phyloP scores from a whole-genome alignment of 129 eudicot genomes.

The Saposhnikovia divaricata region DNA sequence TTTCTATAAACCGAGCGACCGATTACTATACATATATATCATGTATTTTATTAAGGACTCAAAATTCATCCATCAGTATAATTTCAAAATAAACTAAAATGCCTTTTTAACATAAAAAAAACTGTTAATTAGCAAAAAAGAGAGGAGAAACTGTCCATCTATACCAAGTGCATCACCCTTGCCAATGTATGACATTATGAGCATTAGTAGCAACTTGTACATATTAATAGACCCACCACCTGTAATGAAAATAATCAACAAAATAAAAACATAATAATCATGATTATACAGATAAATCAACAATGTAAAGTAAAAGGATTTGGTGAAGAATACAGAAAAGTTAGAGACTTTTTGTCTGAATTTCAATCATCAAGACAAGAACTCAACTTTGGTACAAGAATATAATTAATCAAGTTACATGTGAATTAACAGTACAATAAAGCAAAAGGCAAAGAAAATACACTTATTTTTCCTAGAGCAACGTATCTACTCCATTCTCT shows the following conservation, averaged over 20 bases:
- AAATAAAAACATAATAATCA: not conserved
- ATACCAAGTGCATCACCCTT: slow-evolving; percentile 1
- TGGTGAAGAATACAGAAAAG: slow-evolving; percentile 4
- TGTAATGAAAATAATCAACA: not conserved
- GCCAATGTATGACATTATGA: not conserved
- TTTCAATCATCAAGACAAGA: not conserved
- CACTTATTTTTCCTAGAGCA: not conserved
- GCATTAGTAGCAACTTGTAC: slow-evolving; percentile 1
- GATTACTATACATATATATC: not conserved
- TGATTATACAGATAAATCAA: not conserved
- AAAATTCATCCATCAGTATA: not conserved
- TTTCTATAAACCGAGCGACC: not conserved
- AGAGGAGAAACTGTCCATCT: not conserved
- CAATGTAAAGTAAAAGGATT: not conserved
- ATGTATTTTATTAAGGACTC: not conserved
- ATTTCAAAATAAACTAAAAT: not conserved
- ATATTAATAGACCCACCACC: not conserved
- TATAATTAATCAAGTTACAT: not conserved
- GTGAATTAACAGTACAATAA: not conserved
- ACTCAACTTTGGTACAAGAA: not conserved
- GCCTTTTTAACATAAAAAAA: not conserved
- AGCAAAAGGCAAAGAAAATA: not conserved
- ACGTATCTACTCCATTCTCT: not conserved
- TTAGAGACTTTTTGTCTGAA: not conserved
- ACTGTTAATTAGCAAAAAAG: not conserved